phyloP scores from a whole-genome alignment of 192 early-diverging fungal species.

The Phlyctochytrium arcticum region DNA sequence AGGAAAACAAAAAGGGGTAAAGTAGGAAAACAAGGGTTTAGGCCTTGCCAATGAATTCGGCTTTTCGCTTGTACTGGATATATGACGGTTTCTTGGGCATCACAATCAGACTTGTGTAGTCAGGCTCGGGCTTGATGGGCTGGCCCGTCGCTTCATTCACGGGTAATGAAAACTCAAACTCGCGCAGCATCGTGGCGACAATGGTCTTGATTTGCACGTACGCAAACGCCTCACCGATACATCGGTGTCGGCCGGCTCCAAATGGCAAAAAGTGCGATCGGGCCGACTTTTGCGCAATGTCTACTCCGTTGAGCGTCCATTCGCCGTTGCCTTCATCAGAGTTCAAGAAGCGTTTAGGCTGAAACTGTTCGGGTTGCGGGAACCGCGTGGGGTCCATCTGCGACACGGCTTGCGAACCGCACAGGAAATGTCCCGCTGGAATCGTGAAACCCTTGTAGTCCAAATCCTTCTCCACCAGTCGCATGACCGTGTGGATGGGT shows the following conservation, averaged over 20 bases:
- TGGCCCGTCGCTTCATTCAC: conserved; percentile 40
- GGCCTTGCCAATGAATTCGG: too few relatives aligned
- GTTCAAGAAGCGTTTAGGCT: conserved; percentile 71
- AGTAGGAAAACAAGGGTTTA: too few relatives aligned
- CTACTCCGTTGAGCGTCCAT: conserved; percentile 57
- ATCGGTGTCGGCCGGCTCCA: conserved; percentile 96
- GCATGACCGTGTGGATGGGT: conserved; percentile 90
- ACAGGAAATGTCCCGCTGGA: conserved; percentile 85
- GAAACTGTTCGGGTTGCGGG: conserved; percentile 76
- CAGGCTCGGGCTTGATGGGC: conserved; percentile 71
- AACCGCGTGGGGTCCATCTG: conserved; percentile 73
- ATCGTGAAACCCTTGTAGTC: conserved; percentile 80
- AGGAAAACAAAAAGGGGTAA: too few relatives aligned
- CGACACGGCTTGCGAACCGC: conserved; percentile 76
- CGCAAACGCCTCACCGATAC: conserved; percentile 97
- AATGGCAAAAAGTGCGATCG: conserved; percentile 88
- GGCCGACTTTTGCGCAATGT: conserved; percentile 66
- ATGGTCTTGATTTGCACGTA: conserved; percentile 96
- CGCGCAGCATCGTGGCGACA: conserved; percentile 72
- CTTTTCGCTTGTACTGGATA: conserved; percentile 23
- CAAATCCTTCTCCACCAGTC: conserved; percentile 75
- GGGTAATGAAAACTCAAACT: conserved; percentile 69
- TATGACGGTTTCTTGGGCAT: conserved; percentile 55
- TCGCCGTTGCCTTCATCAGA: conserved; percentile 44
- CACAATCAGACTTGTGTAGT: conserved; percentile 91